Base-by-base conservation (phyloP, 1,139 yeast genomes). In the Citeromyces hawaiiensis region DNA sequence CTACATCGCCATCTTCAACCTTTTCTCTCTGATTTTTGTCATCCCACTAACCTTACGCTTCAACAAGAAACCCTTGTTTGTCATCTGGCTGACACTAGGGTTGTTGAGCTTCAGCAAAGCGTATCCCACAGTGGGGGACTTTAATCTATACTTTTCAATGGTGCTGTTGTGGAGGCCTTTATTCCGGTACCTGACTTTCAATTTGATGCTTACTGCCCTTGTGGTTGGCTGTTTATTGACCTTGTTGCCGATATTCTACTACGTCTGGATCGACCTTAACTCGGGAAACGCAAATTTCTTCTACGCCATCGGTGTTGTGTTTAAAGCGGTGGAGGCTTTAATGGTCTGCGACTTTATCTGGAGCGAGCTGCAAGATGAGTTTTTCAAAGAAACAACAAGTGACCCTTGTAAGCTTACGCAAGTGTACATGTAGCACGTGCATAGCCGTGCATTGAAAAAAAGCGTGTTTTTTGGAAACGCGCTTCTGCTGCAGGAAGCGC, bases 241-340 rank as follows among this genome's bases (percentile, higher is more conserved):
- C 2, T 66, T 91, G 38, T 77, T 94, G 2, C 97, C 97, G 0
- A 79, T 87, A 9, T 91, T 91, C 56, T 87, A 87, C 63, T 87
- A 86, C 56, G 71, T 93, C 47, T 91, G 99, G 99, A 85, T 91
- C 48, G 83, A 82, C 41, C 68, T 86, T 44, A 96, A 96, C 11
- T 86, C 93, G 25, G 99, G 97, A 19, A 91, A 91, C 61, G 80
- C 96, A 45, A 91, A 91, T 60, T 91, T 91, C 64, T 91, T 87
- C 63, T 91, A 88, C 63, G 95, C 97, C 40, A 83, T 91, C 49
- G 86, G 93, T 17, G 68, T 91, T 46, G 83, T 82, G 3, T 83
- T 88, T 62, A 80, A 86, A 0, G 63, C 77, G 13, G 85, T 87
- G 3, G 70, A 87, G 50, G 76, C 78, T 1, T 59, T 85, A 30